Evolutionary conservation across 768 basidiomycete genomes (phyloP).

Genomic region (Trametes meyenii): DNA sequence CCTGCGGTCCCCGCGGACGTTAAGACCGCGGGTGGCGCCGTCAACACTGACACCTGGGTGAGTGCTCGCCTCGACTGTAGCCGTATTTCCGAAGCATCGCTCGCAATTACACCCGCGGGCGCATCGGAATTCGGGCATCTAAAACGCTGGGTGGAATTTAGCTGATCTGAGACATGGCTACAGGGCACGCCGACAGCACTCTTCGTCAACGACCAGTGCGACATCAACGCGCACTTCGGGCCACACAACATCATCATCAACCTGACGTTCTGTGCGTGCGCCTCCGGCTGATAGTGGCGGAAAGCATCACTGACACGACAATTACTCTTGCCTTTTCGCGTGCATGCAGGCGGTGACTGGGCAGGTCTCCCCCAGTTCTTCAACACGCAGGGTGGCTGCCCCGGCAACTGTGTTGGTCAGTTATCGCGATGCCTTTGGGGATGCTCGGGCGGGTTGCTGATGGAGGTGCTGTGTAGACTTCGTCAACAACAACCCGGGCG

Average conservation of each 20-base stretch:
- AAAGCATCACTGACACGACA: not conserved
- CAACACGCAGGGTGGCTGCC: conserved; percentile 48
- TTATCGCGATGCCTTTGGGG: conserved; percentile 13
- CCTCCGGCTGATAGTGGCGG: not conserved
- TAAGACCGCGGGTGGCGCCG: conserved; percentile 38
- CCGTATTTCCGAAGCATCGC: not conserved
- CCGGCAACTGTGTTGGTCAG: conserved; percentile 55
- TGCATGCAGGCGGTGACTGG: conserved; percentile 55
- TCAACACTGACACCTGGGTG: conserved; percentile 60
- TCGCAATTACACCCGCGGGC: no score
- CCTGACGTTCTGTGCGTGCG: conserved; percentile 62
- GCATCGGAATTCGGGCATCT: no score
- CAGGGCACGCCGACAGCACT: conserved; percentile 62
- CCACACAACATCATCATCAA: conserved; percentile 69
- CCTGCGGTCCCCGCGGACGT: conserved; percentile 51
- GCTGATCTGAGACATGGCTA: not conserved
- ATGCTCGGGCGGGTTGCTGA: not conserved
- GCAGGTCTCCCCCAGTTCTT: conserved; percentile 51
- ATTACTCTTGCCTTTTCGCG: not conserved
- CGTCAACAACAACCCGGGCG: conserved; percentile 66
- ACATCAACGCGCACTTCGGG: conserved; percentile 56
- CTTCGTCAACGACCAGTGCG: conserved; percentile 63
- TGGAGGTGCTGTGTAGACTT: conserved; percentile 43
- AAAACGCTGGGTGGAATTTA: not conserved
- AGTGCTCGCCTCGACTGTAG: conserved; percentile 8